Base-by-base conservation (phyloP, 441 rosid genomes). In the Gossypium davidsonii region DNA sequence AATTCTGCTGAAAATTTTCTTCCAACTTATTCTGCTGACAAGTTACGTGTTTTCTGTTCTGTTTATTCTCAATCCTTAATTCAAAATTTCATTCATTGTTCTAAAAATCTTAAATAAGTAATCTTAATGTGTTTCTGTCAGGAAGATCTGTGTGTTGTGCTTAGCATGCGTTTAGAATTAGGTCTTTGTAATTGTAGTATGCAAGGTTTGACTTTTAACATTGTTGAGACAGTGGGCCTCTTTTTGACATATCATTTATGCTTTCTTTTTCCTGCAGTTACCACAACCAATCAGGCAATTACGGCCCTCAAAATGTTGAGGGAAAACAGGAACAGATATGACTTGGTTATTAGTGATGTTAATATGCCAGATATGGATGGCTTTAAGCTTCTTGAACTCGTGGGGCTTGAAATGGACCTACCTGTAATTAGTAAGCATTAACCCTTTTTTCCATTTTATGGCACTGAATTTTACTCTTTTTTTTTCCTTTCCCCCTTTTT, bases 291-390 rank as follows among this genome's bases (percentile, higher is more conserved):
- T 85, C 95, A 91, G 75, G 88, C 97, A 2, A 80, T 74, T 71
- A 79, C 57, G 71, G 99, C 98, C 18, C 80, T 96, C 70, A 84
- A 85, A 37, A 73, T 93, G 92, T 79, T 96, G 67, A 90, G 99
- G 79, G 97, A 96, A 74, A 89, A 90, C 77, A 86, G 82, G 59
- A 82, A 81, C 75, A 85, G 80, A 77, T 93, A 79, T 80, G 99
- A 96, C 71, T 70, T 96, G 71, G 96, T 96, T 74, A 96, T 96
- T 64, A 96, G 97, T 71, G 99, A 96, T 86, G 99, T 96, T 44
- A 88, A 90, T 80, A 96, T 96, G 99, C 99, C 99, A 2, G 98
- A 93, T 78, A 88, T 91, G 73, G 94, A 95, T 83, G 99, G 99
- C 12, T 95, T 95, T 76, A 95, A 95, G 90, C 93, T 95, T 49